Base-by-base conservation (phyloP, 306 rosid genomes). In the Corylus americana region DNA sequence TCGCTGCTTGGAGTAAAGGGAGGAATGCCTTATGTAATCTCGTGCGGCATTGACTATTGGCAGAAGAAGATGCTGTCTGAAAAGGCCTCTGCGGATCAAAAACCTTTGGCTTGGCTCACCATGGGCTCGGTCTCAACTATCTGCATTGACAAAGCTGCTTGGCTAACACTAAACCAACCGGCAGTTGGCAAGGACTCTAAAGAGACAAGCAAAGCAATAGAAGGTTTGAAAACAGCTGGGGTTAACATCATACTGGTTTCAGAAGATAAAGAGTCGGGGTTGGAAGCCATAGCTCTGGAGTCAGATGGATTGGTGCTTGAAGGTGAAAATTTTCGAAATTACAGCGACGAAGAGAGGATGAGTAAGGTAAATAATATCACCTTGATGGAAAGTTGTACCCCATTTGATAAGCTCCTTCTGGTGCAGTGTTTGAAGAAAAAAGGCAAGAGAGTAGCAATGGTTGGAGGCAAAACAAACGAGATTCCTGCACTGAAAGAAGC, bases 401-500 rank as follows among this genome's bases (percentile, higher is more conserved):
- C 81, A 2, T 35, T 27, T 27, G 79, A 77, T 70, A 66, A n/a
- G 27, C 71, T 82, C 37, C 54, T 64, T 51, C 27, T 50, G 2
- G 44, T 82, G 63, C 71, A 64, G 67, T 57, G 64, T 22, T 31
- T 77, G 71, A 73, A 55, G 37, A 11, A 73, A 2, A 2, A 55
- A 25, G 81, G 75, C 39, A 31, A 66, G 4, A 57, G 35, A 14
- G 78, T 82, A 2, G 78, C 59, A 48, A 61, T 57, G 39, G 63
- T 82, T 20, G 85, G 85, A n/a, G 64, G 12, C 5, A 72, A 47
- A 55, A 64, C 81, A 55, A 55, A 35, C 12, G 78, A 73, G 11
- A n/a, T 48, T 78, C 72, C 85, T 14, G 14, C 48, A 8, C 71
- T 77, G 17, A 77, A 55, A 72, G 82, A 82, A 76, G 85, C 85